Percentiles rank a stretch among this genome's conserved stretches.
Conservation (phyloP, 139 green algal species). For the Chlorella sp. region DNA sequence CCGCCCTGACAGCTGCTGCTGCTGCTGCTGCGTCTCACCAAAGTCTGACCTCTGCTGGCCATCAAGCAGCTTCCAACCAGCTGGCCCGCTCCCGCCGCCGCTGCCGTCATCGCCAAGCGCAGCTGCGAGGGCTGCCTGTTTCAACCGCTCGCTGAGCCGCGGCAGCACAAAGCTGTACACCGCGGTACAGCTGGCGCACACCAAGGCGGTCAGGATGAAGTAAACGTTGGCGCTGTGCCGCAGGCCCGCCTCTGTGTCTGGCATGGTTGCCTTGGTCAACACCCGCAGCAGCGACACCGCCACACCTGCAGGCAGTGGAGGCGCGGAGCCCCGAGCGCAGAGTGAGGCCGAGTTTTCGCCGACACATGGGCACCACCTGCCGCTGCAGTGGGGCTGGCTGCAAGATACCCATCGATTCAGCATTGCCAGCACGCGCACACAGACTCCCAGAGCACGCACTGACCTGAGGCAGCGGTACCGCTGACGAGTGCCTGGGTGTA, state of each 20-base stretch:
- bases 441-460: too few species aligned
- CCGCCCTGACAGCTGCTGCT: conserved; percentile 5
- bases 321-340: too few species aligned
- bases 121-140: background rate
- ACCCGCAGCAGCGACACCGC: conserved; percentile 76
- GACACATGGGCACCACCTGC: too few species aligned
- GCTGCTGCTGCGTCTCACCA: background rate
- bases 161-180: conserved; percentile 46
- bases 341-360: too few species aligned
- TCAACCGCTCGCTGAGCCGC: background rate
- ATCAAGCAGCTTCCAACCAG: background rate
- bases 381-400: too few species aligned
- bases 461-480: conserved; percentile 71
- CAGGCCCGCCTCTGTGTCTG: conserved; percentile 52
- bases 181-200: conserved; percentile 52
- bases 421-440: too few species aligned
- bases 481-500: conserved; percentile 83
- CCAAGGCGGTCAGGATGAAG: conserved; percentile 59
- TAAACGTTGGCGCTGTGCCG: conserved; percentile 61
- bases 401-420: too few species aligned
- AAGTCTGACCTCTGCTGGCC: background rate
- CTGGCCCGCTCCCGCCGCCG: background rate
- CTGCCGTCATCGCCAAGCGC: background rate
- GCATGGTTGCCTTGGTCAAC: conserved; percentile 73
- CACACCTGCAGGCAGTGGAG: conserved; percentile 54